These are phyloP conservation scores for Metarhizium anisopliae DNA, from an alignment of 2,329 filamentous ascomycete species.

Conservation along the genomic window DNA sequence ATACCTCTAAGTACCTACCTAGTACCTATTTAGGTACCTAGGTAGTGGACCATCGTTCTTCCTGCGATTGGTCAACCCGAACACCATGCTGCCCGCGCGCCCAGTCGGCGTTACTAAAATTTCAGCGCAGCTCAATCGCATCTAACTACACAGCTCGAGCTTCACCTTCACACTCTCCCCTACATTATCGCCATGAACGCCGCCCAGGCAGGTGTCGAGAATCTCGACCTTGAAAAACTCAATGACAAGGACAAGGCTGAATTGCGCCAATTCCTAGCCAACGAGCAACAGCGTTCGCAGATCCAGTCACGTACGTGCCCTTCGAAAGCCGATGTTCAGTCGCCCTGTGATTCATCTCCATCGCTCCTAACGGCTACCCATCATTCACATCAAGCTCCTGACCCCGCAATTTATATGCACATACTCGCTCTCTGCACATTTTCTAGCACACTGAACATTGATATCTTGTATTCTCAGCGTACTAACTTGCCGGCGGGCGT, in stretches of 20 bases:
- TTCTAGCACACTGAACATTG: neutral
- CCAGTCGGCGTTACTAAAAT: neutral
- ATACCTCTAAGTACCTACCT: too few relatives aligned
- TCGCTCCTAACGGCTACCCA: neutral
- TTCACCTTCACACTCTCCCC: neutral
- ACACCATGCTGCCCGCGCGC: too few relatives aligned
- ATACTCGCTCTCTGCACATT: neutral
- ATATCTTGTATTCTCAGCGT: neutral
- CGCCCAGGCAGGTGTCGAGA: conserved; percentile 31
- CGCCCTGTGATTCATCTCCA: neutral
- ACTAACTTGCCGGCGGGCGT: neutral
- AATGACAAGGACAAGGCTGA: conserved; percentile 77
- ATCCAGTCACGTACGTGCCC: conserved; percentile 47
- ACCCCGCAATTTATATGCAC: neutral
- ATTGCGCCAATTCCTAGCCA: conserved; percentile 75
- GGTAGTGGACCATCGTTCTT: neutral
- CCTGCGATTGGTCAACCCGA: too few relatives aligned
- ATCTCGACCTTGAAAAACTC: conserved; percentile 63
- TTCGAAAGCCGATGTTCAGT: neutral
- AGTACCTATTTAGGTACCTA: neutral
- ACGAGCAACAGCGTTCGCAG: conserved; percentile 77
- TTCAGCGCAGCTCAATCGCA: neutral
- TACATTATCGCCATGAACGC: conserved; percentile 22
- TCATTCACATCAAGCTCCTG: neutral
- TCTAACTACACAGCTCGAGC: neutral